Evolutionary conservation across 768 basidiomycete species (phyloP).

Genomic region (Pleurotus tuber-regium): DNA sequence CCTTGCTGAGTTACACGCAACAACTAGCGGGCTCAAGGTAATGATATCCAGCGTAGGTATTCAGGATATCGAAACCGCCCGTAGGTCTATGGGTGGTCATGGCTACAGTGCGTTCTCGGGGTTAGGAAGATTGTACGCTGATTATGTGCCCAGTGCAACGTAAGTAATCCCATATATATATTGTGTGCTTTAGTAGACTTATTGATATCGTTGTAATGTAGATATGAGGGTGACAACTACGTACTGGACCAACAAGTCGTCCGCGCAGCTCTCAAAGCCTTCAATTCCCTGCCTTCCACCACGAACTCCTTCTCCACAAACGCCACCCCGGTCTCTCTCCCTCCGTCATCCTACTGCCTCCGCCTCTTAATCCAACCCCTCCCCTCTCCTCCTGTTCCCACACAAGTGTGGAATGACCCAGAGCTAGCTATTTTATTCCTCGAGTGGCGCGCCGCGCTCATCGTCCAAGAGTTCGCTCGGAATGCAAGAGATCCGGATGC

Average conservation of each 20-base stretch:
- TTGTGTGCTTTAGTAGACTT: neutral
- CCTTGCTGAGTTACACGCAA: constrained; percentile 72
- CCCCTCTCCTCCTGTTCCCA: constrained; percentile 13
- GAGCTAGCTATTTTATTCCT: constrained; percentile 44
- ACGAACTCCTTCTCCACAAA: constrained; percentile 19
- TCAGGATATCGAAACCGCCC: constrained; percentile 60
- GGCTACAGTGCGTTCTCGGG: constrained; percentile 71
- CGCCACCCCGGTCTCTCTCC: too few species aligned
- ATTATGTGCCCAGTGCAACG: constrained; percentile 65
- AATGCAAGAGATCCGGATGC: constrained; percentile 45
- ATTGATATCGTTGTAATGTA: constrained; percentile 20
- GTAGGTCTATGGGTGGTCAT: constrained; percentile 75
- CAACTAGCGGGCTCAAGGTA: constrained; percentile 67
- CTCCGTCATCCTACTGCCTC: constrained; percentile 54
- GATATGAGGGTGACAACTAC: constrained; percentile 80
- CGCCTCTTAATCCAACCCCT: constrained; percentile 39
- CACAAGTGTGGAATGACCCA: constrained; percentile 33
- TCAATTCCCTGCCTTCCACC: constrained; percentile 31
- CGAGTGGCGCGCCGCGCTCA: constrained; percentile 62
- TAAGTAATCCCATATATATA: constrained; percentile 26
- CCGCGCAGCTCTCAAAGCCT: constrained; percentile 65
- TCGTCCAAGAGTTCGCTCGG: constrained; percentile 46
- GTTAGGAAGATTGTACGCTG: constrained; percentile 61
- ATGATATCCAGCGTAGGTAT: constrained; percentile 51
- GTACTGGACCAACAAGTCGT: constrained; percentile 75